phyloP scores from a whole-genome alignment of 257 asterid genomes.

The Nicotiana undulata region DNA sequence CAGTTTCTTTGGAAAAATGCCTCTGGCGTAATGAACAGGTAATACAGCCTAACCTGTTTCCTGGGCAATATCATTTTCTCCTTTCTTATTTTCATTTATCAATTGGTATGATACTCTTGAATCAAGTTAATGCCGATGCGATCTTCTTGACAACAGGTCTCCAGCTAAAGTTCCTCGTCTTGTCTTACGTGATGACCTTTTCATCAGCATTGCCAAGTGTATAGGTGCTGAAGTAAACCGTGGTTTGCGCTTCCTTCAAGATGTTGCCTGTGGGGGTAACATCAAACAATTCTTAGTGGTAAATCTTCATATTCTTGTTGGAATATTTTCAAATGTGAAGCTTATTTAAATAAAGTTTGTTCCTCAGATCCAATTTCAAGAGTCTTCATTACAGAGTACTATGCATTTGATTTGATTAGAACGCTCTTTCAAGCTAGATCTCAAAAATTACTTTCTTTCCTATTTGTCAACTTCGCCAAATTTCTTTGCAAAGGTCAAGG shows the following conservation, averaged over 20 bases:
- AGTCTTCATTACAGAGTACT: background rate
- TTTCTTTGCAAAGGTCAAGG: background rate
- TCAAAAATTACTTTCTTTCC: background rate
- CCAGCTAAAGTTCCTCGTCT: constrained; percentile 51
- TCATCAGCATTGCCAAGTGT: constrained; percentile 45
- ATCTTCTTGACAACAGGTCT: constrained; percentile 29
- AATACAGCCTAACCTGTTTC: background rate
- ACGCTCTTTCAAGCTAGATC: background rate
- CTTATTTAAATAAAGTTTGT: background rate
- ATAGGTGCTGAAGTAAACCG: constrained; percentile 50
- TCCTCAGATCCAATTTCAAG: background rate
- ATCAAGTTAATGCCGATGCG: background rate
- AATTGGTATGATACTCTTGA: constrained; percentile 4
- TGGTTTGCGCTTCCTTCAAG: constrained; percentile 46
- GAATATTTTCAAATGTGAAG: background rate
- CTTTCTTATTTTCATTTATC: background rate
- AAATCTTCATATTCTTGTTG: background rate
- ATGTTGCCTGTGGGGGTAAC: constrained; percentile 51
- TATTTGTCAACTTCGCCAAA: background rate
- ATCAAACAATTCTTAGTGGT: constrained; percentile 61
- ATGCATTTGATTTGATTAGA: background rate
- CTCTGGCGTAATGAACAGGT: constrained; percentile 45
- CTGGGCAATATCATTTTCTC: background rate
- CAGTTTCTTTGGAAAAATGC: constrained; percentile 68
- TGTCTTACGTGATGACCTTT: constrained; percentile 45